A percentile compares a stretch with the other conserved stretches of the same genome.
phyloP scores from a whole-genome alignment of 257 asterid genomes.

The Solanum dulcamara region DNA sequence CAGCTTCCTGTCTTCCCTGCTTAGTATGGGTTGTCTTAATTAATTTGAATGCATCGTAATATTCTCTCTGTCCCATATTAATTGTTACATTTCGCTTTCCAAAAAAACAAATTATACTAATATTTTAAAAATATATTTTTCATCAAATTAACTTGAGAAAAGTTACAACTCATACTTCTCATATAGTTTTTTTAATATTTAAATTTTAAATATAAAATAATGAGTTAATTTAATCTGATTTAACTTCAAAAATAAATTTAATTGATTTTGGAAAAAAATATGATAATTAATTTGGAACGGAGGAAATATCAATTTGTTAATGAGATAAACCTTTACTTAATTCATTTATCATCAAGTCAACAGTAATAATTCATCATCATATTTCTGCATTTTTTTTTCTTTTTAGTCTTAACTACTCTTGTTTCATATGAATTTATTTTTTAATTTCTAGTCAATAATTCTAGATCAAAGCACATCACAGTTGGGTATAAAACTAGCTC shows the following conservation, averaged over 20 bases:
- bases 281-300: not conserved
- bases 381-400: too few relatives aligned
- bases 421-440: not conserved
- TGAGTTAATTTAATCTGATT: too few relatives aligned
- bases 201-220: too few relatives aligned
- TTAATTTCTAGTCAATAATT: not conserved
- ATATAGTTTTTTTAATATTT: too few relatives aligned
- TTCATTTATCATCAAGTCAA: not conserved
- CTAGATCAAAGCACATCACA: not conserved
- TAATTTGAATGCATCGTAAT: not conserved
- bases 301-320: not conserved
- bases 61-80: too few relatives aligned
- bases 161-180: too few relatives aligned
- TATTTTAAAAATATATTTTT: too few relatives aligned
- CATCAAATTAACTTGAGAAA: not conserved
- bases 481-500: not conserved
- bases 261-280: too few relatives aligned
- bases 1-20: not conserved
- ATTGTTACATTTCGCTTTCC: too few relatives aligned
- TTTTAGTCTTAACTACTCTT: not conserved
- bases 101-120: too few relatives aligned
- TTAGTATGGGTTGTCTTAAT: not conserved
- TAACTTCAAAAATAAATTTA: not conserved
- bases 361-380: not conserved
- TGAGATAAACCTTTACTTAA: not conserved